Percentiles rank a stretch among this genome's conserved stretches.
phyloP scores from a whole-genome alignment of 2,329 filamentous ascomycete species.

The Paracoccidioides brasiliensis region DNA sequence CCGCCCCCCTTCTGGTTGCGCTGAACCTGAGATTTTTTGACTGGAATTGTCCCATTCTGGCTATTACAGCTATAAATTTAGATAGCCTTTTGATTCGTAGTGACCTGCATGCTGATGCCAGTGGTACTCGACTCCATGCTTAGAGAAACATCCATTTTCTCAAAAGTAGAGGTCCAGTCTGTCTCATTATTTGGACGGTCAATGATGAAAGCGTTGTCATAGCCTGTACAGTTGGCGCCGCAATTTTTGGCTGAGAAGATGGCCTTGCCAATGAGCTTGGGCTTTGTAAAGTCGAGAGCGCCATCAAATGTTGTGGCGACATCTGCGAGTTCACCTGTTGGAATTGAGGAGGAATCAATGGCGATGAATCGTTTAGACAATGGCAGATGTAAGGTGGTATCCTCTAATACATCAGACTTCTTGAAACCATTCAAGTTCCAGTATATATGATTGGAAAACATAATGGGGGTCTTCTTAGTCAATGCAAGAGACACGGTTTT shows the following conservation, averaged over 20 bases:
- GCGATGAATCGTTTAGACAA: slow-evolving; percentile 34
- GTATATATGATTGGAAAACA: slow-evolving; percentile 39
- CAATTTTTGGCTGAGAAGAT: slow-evolving; percentile 57
- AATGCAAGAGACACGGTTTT: slow-evolving; percentile 33
- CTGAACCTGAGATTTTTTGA: slow-evolving; percentile 30
- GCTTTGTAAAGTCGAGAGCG: slow-evolving; percentile 51
- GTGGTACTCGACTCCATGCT: slow-evolving; percentile 54
- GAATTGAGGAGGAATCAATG: slow-evolving; percentile 52
- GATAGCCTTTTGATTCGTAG: slow-evolving; percentile 71
- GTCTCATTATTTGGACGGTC: slow-evolving; percentile 26
- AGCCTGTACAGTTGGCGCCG: slow-evolving; percentile 69
- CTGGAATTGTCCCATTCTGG: slow-evolving; percentile 50
- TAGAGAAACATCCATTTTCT: slow-evolving; percentile 38
- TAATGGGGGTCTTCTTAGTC: slow-evolving; percentile 37
- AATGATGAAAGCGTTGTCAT: slow-evolving; percentile 49
- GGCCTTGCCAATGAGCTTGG: slow-evolving; percentile 66
- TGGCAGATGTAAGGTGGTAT: slow-evolving; percentile 34
- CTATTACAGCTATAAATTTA: slow-evolving; percentile 77
- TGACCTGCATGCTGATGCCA: slow-evolving; percentile 72
- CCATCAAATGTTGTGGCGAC: slow-evolving; percentile 56
- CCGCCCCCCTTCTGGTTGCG: slow-evolving; percentile 40
- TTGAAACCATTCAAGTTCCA: slow-evolving; percentile 40
- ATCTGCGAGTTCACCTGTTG: slow-evolving; percentile 61
- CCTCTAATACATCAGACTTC: slow-evolving; percentile 28
- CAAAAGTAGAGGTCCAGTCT: slow-evolving; percentile 17